phyloP scores from a whole-genome alignment of 2,329 filamentous ascomycete genomes.

The Colletotrichum sp. region DNA sequence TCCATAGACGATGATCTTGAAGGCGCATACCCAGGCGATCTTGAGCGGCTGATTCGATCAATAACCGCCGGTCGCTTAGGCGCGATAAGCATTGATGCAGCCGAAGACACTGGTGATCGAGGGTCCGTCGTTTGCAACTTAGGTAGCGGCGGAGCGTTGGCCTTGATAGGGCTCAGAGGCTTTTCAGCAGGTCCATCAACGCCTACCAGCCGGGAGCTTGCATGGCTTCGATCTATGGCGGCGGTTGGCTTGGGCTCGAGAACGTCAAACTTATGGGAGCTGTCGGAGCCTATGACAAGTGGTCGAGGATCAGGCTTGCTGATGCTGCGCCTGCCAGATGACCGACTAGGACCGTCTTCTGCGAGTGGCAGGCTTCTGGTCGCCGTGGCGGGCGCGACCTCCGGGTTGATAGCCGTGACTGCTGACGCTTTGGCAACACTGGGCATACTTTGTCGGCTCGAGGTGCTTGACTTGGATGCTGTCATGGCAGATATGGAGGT shows the following conservation, averaged over 20 bases:
- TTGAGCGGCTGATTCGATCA: conserved; percentile 57
- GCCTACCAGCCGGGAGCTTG: conserved; percentile 35
- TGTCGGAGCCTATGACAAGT: conserved; percentile 38
- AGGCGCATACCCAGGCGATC: conserved; percentile 43
- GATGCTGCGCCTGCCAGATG: conserved; percentile 44
- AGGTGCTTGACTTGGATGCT: conserved; percentile 45
- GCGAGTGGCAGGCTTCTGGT: conserved; percentile 44
- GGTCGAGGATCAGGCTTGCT: conserved; percentile 47
- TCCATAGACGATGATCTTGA: conserved; percentile 67
- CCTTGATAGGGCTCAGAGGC: conserved; percentile 48
- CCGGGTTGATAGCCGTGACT: conserved; percentile 47
- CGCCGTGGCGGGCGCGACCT: conserved; percentile 52
- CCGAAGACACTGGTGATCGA: conserved; percentile 37
- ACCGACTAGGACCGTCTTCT: conserved; percentile 48
- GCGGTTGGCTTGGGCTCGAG: conserved; percentile 39
- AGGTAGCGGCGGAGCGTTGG: conserved; percentile 33
- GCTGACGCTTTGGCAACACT: conserved; percentile 48
- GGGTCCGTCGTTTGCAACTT: conserved; percentile 36
- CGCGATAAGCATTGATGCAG: conserved; percentile 41
- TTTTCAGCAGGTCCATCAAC: conserved; percentile 50
- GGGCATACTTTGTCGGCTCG: conserved; percentile 43
- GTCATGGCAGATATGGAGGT: conserved; percentile 53
- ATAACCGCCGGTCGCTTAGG: conserved; percentile 56
- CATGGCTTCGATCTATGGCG: conserved; percentile 27
- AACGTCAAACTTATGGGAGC: conserved; percentile 43